Evolutionary conservation across 1,284 basidiomycete genomes (phyloP), one percentile per base, ranked within the genome.

Genomic region (Waitea zeae): DNA sequence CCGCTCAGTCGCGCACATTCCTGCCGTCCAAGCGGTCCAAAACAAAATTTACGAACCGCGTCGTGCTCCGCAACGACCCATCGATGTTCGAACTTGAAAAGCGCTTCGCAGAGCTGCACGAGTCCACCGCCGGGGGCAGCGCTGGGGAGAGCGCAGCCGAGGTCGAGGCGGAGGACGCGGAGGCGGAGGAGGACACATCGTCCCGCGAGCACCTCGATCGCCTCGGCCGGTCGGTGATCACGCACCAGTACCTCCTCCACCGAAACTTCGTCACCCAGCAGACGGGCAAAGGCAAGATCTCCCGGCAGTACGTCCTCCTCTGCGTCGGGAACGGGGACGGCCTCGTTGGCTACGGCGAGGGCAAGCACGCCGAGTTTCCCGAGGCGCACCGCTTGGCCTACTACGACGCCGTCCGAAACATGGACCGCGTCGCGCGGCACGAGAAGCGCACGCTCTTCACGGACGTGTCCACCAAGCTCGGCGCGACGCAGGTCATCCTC

Each of bases 381-480:
- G 59, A 61, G 24, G 89, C 89, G 1, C 52, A 67, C 20, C 59
- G 64, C 35, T 74, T 78, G 47, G 74, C 83, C 5, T 67, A 76
- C 49, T 60, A 70, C 28, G 68, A 82, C 44, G 92, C 84, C 0
- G 62, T 89, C 34, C 72, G 76, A 45, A 80, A 73, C 48, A 80
- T 97, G 78, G 92, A 96, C 54, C 78, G 67, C 46, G 83, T 97
- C 39, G 75, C 84, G 45, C 70, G 84, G 12, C 93, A 86, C 52
- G 90, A 96, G 56, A 62, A 74, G 43, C 70, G 92, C 35, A 97
- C 93, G 20, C 66, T 96, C 17, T 95, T 87, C 82, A 79, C 80
- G 22, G 81, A 88, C 39, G 71, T 93, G 59, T 62, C 70, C 39
- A 67, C 64, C 41, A 96, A 95, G 57, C 77, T 88, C 48, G 86